Conservation (phyloP, 768 basidiomycete genomes). For the Podaxis rugospora region DNA sequence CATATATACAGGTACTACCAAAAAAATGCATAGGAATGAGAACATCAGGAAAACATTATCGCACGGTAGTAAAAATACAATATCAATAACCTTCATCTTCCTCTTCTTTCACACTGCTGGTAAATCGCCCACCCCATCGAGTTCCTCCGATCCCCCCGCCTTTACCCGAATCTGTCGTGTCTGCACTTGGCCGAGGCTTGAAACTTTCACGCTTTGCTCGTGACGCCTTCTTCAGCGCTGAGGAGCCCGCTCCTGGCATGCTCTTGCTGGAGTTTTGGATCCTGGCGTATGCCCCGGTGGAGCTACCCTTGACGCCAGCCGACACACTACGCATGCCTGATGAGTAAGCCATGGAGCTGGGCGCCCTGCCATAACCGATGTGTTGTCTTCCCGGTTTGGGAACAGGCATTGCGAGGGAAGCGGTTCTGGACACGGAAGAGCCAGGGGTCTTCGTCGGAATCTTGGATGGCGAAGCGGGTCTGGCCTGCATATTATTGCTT, state of each 20-base stretch:
- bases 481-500: conserved; percentile 15
- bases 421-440: conserved; percentile 32
- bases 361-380: conserved; percentile 51
- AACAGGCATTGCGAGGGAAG: conserved; percentile 40
- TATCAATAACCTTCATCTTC: conserved; percentile 41
- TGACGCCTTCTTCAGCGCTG: conserved; percentile 41
- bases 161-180: conserved; percentile 31
- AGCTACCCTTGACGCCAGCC: conserved; percentile 10
- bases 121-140: conserved; percentile 29
- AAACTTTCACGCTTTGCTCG: conserved; percentile 73
- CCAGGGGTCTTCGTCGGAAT: conserved; percentile 36
- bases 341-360: conserved; percentile 27
- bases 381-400: conserved; percentile 49
- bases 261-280: conserved; percentile 17
- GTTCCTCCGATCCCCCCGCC: conserved; percentile 22
- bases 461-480: conserved; percentile 44
- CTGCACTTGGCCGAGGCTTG: conserved; percentile 74
- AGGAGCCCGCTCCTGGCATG: conserved; percentile 22
- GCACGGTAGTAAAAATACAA: conserved; percentile 14
- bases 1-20: background rate
- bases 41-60: conserved; percentile 11
- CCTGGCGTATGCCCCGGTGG: conserved; percentile 13
- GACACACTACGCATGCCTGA: conserved; percentile 13
- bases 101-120: conserved; percentile 36
- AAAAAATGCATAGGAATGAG: conserved; percentile 6